A percentile compares a stretch with the other conserved stretches of the same genome.
Conservation (phyloP, 805 yeast genomes). For the Nadsonia fulvescens region DNA sequence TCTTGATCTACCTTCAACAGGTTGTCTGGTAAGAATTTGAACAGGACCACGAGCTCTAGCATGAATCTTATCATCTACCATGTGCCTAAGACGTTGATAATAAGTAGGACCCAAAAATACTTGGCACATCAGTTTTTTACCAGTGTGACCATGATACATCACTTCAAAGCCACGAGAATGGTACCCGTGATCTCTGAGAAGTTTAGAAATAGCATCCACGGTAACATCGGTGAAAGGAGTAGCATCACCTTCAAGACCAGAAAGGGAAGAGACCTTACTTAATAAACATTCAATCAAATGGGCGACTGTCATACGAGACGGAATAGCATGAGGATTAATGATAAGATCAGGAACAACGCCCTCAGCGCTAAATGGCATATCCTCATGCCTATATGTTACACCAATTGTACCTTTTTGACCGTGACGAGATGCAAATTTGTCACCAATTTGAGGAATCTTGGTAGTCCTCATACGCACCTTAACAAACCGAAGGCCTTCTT, state of each 20-base stretch:
- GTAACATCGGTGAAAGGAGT: slow-evolving; percentile 98
- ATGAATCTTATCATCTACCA: slow-evolving; percentile 98
- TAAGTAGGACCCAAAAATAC: slow-evolving; percentile 99
- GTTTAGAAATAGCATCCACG: slow-evolving; percentile 86
- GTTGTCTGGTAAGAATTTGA: slow-evolving; percentile 93
- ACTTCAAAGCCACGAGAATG: slow-evolving; percentile 98
- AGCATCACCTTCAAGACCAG: slow-evolving; percentile 98
- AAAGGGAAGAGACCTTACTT: slow-evolving; percentile 83
- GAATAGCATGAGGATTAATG: slow-evolving; percentile 98
- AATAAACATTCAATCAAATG: slow-evolving; percentile 96
- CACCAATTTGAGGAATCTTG: slow-evolving; percentile 97
- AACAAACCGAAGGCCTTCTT: slow-evolving; percentile 93
- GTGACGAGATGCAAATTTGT: slow-evolving; percentile 97
- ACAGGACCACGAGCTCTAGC: slow-evolving; percentile 99
- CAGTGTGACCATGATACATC: slow-evolving; percentile 98
- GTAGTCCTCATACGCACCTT: slow-evolving; percentile 99
- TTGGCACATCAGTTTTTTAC: slow-evolving; percentile 94
- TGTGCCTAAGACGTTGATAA: slow-evolving; percentile 95
- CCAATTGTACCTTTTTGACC: slow-evolving; percentile 99
- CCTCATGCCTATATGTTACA: slow-evolving; percentile 95
- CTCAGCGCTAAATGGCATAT: slow-evolving; percentile 92
- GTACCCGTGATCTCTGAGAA: slow-evolving; percentile 87
- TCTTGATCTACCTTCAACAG: slow-evolving; percentile 97
- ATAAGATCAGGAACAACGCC: slow-evolving; percentile 96
- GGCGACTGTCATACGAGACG: slow-evolving; percentile 99